These are phyloP conservation scores for Tuber melanosporum DNA, from an alignment of 495 filamentous ascomycete species.

Conservation along the genomic window DNA sequence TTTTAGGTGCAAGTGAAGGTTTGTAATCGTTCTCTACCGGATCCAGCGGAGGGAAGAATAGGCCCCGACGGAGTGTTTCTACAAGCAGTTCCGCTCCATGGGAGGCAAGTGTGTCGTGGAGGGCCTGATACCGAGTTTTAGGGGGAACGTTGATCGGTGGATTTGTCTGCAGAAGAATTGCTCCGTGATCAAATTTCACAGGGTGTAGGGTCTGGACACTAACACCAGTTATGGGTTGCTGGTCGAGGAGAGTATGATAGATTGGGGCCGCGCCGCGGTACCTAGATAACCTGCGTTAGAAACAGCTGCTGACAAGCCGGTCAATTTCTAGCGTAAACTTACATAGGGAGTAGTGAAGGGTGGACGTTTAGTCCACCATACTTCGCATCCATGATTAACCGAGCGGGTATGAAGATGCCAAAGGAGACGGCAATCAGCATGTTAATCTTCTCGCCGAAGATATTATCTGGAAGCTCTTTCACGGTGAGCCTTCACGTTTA, in stretches of 20 bases:
- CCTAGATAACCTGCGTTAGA: not conserved
- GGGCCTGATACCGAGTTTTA: slow-evolving; percentile 35
- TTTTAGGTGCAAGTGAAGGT: slow-evolving; percentile 41
- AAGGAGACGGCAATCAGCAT: slow-evolving; percentile 94
- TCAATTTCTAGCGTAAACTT: slow-evolving; percentile 47
- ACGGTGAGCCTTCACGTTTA: slow-evolving; percentile 13
- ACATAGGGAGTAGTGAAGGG: slow-evolving; percentile 76
- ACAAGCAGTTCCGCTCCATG: slow-evolving; percentile 59
- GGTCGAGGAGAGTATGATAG: slow-evolving; percentile 65
- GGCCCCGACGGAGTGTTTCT: slow-evolving; percentile 50
- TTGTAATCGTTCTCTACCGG: slow-evolving; percentile 42
- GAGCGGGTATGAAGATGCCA: slow-evolving; percentile 75
- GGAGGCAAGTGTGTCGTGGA: slow-evolving; percentile 47
- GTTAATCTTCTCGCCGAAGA: slow-evolving; percentile 46
- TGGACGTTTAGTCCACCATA: slow-evolving; percentile 93
- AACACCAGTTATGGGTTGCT: slow-evolving; percentile 56
- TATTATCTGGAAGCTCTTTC: slow-evolving; percentile 25
- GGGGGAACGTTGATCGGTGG: slow-evolving; percentile 31
- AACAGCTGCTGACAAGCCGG: slow-evolving; percentile 23
- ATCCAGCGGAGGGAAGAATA: slow-evolving; percentile 59
- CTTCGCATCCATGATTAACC: slow-evolving; percentile 58
- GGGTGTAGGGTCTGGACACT: slow-evolving; percentile 79
- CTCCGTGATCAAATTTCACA: slow-evolving; percentile 67
- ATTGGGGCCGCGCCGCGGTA: slow-evolving; percentile 58
- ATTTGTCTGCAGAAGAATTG: slow-evolving; percentile 58